These are phyloP conservation scores for Escovopsis weberi DNA, from an alignment of 2,329 filamentous ascomycete species.

Conservation along the genomic window DNA sequence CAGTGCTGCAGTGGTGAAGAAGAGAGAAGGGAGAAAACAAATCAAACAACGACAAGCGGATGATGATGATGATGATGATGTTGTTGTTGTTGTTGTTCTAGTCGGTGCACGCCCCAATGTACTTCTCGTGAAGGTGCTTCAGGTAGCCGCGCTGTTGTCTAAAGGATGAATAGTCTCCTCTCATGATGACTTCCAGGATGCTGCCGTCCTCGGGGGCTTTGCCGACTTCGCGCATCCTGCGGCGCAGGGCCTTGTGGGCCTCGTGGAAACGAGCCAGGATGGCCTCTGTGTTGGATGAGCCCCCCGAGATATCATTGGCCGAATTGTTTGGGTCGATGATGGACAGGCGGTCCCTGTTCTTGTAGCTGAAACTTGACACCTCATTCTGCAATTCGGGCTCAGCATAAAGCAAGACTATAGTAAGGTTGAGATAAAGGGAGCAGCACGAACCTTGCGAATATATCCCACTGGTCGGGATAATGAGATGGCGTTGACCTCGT, in stretches of 20 bases:
- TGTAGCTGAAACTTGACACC: constrained; percentile 35
- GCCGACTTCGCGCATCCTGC: constrained; percentile 41
- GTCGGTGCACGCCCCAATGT: constrained; percentile 19
- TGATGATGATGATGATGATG: too few relatives aligned
- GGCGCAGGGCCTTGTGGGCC: constrained; percentile 42
- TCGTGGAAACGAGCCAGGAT: constrained; percentile 58
- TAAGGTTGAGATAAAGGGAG: not conserved
- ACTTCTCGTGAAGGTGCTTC: constrained; percentile 32
- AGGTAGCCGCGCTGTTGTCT: constrained; percentile 52
- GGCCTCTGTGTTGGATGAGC: constrained; percentile 53
- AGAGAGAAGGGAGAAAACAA: too few relatives aligned
- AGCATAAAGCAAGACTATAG: not conserved
- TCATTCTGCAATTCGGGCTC: constrained; percentile 20
- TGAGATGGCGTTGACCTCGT: constrained; percentile 54
- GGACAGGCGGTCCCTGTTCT: constrained; percentile 53
- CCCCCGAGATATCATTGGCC: constrained; percentile 79
- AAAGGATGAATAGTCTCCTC: constrained; percentile 68
- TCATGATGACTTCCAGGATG: constrained; percentile 58
- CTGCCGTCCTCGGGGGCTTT: constrained; percentile 14
- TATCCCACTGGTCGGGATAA: constrained; percentile 57
- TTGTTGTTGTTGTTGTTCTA: constrained; percentile 4
- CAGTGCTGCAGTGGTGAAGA: too few relatives aligned
- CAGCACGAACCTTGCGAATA: constrained; percentile 54
- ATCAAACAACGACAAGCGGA: too few relatives aligned
- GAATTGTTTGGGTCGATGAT: constrained; percentile 86